Base-by-base conservation (phyloP, 1,284 basidiomycete species). In the Waitea zeae region DNA sequence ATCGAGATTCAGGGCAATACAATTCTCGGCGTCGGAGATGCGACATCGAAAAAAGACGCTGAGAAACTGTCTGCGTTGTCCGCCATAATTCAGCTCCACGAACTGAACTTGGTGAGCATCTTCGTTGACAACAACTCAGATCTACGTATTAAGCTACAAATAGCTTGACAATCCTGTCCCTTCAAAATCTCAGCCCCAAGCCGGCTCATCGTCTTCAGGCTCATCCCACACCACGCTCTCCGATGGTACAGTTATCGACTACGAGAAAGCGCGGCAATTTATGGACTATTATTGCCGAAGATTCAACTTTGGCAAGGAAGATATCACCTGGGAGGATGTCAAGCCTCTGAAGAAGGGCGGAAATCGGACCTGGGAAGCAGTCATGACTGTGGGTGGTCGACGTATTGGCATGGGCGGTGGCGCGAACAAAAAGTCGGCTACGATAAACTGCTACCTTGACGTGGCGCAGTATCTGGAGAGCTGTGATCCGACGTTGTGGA, bases 211-310 rank as follows among this genome's bases (percentile, higher is more conserved):
- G n/a, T n/a, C n/a, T n/a, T n/a, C n/a, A n/a, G n/a, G 35, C 15
- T 41, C 43, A 20, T 28, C 40, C n/a, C 40, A 55, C 17, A 50
- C 55, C 22, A 49, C 47, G 4, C 62, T 95, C 14, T 70, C 72
- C 12, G 79, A 90, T 48, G 75, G 75, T 17, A 64, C 72, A 3
- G 46, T 56, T 17, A 65, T 93, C 42, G 62, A 59, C 5, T 76
- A 79, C 33, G 84, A 90, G 38, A 68, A 70, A 33, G 88, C 89
- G 0, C 73, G 81, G 36, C 74, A 73, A 43, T 97, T 96, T 57
- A 90, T 96, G 77, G 89, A 92, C 45, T 97, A 83, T 49, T 96
- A 96, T 51, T 95, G 89, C 52, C 70, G 75, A 30, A 66, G 74
- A 27, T 95, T 79, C 52, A 61, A 63, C 22, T 92, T 92, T 46